phyloP scores from a whole-genome alignment of 768 basidiomycete species.

The Naganishia vishniacii region DNA sequence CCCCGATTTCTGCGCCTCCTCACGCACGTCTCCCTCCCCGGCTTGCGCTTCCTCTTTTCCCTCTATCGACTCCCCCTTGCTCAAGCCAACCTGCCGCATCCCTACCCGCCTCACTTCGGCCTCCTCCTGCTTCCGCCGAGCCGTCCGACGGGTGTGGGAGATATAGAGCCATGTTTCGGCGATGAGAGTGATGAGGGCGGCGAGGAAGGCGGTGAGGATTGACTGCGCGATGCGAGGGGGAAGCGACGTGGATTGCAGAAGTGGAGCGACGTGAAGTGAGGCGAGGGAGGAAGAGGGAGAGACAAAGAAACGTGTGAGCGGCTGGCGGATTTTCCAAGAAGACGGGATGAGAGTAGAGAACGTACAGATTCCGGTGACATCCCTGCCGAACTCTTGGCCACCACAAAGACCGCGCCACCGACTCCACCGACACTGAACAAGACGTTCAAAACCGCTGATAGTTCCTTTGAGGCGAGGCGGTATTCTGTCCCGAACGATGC shows the following conservation, averaged over 20 bases:
- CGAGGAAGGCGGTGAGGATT: slow-evolving; percentile 19
- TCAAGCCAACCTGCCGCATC: neutral
- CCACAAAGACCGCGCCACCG: slow-evolving; percentile 15
- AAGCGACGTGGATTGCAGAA: no score
- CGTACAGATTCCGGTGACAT: slow-evolving; percentile 12
- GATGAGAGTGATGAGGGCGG: neutral
- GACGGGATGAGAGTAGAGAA: neutral
- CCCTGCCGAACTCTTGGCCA: slow-evolving; percentile 21
- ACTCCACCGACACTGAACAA: slow-evolving; percentile 20
- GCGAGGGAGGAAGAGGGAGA: neutral
- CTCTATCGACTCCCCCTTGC: neutral
- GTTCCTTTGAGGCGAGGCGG: slow-evolving; percentile 18
- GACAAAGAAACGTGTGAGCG: neutral
- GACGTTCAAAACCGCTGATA: slow-evolving; percentile 20
- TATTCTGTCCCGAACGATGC: slow-evolving; percentile 17
- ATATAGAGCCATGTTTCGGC: slow-evolving; percentile 23
- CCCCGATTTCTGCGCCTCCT: neutral
- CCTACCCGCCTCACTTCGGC: neutral
- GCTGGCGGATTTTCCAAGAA: neutral
- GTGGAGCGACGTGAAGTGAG: no score
- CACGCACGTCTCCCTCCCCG: neutral
- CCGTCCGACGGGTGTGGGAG: neutral
- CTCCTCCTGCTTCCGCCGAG: neutral
- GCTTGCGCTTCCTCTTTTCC: neutral
- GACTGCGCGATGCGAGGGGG: no score